Evolutionary conservation across 495 filamentous ascomycete genomes (phyloP).

Genomic region (Melanomma pulvis-pyrius): DNA sequence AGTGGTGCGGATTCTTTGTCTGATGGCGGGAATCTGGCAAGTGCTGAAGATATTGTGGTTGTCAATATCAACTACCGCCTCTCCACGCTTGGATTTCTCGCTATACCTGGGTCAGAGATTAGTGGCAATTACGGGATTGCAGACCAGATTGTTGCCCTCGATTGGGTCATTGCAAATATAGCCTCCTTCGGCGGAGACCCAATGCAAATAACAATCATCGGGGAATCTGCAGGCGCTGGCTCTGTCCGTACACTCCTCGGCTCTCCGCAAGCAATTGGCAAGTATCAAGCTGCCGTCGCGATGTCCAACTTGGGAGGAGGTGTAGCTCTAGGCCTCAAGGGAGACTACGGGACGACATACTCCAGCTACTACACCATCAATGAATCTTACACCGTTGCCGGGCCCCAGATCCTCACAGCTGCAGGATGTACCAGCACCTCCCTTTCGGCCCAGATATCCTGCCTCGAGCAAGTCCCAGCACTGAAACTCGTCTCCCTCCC

Average conservation of each 20-base stretch:
- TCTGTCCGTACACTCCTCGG: conserved; percentile 38
- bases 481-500: conserved; percentile 38
- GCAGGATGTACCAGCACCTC: conserved; percentile 45
- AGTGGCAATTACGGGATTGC: conserved; percentile 37
- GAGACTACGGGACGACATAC: conserved; percentile 54
- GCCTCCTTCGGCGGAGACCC: conserved; percentile 36
- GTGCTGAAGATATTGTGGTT: conserved; percentile 42
- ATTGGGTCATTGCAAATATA: conserved; percentile 35
- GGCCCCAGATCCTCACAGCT: conserved; percentile 45
- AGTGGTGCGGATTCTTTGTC: conserved; percentile 45
- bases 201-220: conserved; percentile 32
- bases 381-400: conserved; percentile 47
- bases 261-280: conserved; percentile 46
- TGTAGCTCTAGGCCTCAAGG: conserved; percentile 43
- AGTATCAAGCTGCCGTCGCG: conserved; percentile 49
- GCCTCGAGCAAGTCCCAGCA: conserved; percentile 46
- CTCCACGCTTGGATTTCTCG: conserved; percentile 35
- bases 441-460: conserved; percentile 46
- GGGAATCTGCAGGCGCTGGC: conserved; percentile 33
- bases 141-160: conserved; percentile 33
- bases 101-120: conserved; percentile 35
- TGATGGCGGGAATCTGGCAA: conserved; percentile 46
- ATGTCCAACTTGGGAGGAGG: conserved; percentile 54
- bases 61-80: conserved; percentile 44
- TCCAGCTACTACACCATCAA: conserved; percentile 52